Evolutionary conservation across 2,329 filamentous ascomycete genomes (phyloP), one percentile per base, ranked within the genome.

Genomic region (Dactylellina drechsleri): DNA sequence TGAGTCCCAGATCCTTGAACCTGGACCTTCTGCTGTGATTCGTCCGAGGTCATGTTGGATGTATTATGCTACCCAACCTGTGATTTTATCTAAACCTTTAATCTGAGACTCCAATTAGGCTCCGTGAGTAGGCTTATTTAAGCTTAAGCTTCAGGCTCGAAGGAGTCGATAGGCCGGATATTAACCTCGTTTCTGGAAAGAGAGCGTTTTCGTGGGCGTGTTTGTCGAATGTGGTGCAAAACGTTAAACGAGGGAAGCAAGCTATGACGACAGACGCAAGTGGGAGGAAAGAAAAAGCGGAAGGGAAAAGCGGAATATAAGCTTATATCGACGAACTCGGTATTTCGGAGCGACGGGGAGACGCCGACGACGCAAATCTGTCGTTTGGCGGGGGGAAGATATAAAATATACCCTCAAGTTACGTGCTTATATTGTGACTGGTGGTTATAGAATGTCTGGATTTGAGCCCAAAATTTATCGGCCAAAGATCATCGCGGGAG

Each of bases 31-130:
- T 73, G 67, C 45, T 36, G 16, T 36, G 31, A 36, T 60, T 66
- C 62, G 57, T 58, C 71, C 26, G 64, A 65, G 54, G 71, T 65
- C 71, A 75, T 75, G 47, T 60, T 64, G 13, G 58, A 45, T 28
- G 41, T 18, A 62, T 28, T 61, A 4, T n/a, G n/a, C 41, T 5
- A 47, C 43, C 15, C 15, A 6, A 8, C 16, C 43, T 2, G 43
- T 5, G 16, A 47, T 1, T 47, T 36, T 36, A 36, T 36, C 31
- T 7, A 36, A 36, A 36, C 3, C 6, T 36, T 36, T 8, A 36
- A 8, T 2, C 10, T 36, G 31, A 36, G 10, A 36, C 3, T 36
- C 31, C 31, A 36, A 36, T 7, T 36, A 36, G 6, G 31, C 31
- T 36, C 31, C 2, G 31, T 5, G 31, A 10, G 10, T 36, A 36